phyloP scores from a whole-genome alignment of 2,329 filamentous ascomycete genomes.

The Xylariaceae sp. region DNA sequence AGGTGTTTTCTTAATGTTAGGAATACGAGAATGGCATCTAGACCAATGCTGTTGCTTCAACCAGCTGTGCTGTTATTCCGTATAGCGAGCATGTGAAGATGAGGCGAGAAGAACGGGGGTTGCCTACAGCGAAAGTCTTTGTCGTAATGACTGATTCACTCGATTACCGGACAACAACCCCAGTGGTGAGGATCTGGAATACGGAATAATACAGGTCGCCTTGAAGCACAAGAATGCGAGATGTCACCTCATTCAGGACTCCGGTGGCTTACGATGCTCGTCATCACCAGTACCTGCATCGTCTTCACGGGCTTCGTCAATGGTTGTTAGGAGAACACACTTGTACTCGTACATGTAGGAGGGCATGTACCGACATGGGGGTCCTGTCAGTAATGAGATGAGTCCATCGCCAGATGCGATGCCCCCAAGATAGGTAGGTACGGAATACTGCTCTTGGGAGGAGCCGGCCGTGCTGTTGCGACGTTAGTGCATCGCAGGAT shows the following conservation, averaged over 20 bases:
- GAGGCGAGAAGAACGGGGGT: neutral
- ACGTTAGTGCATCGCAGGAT: neutral
- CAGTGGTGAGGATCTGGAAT: neutral
- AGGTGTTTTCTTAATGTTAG: too few species aligned
- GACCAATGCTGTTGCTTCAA: too few species aligned
- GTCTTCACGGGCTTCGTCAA: neutral
- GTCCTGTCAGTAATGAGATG: neutral
- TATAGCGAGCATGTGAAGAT: neutral
- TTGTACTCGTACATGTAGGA: neutral
- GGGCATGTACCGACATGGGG: neutral
- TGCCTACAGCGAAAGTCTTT: conserved; percentile 5
- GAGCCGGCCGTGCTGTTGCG: neutral
- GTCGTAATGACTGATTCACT: conserved; percentile 6
- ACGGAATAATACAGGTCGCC: neutral
- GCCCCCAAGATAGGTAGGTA: too few species aligned
- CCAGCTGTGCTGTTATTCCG: too few species aligned
- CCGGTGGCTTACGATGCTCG: neutral
- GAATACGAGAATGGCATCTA: too few species aligned
- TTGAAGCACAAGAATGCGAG: conserved; percentile 1
- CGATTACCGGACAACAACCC: conserved; percentile 12
- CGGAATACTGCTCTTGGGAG: too few species aligned
- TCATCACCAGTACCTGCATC: neutral
- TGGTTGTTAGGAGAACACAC: neutral
- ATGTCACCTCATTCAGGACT: conserved; percentile 7
- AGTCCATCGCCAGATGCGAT: neutral